phyloP scores from a whole-genome alignment of 2,329 filamentous ascomycete genomes.

The Davidsoniella neocaledoniae region DNA sequence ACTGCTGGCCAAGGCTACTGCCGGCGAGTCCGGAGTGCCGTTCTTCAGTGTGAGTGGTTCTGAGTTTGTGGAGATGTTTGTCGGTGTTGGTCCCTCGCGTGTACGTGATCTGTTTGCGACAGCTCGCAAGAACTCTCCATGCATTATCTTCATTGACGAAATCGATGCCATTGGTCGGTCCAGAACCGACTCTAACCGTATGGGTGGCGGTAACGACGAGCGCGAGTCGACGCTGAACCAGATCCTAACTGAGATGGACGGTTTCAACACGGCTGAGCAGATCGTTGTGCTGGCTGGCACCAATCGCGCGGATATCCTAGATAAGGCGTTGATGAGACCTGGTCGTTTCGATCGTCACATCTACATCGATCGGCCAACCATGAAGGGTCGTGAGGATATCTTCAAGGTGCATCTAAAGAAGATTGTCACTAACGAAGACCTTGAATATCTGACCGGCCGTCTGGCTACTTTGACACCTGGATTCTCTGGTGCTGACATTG shows the following conservation, averaged over 20 bases:
- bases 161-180: slow-evolving; percentile 95
- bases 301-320: slow-evolving; percentile 84
- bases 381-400: slow-evolving; percentile 92
- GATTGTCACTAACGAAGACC: slow-evolving; percentile 82
- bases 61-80: slow-evolving; percentile 99
- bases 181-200: slow-evolving; percentile 54
- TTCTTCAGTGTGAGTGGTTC: slow-evolving; percentile 98
- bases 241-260: slow-evolving; percentile 98
- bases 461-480: slow-evolving; percentile 86
- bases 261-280: slow-evolving; percentile 93
- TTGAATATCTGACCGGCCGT: slow-evolving; percentile 74
- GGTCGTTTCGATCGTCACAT: slow-evolving; percentile 97
- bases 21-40: slow-evolving; percentile 87
- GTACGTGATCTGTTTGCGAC: slow-evolving; percentile 90
- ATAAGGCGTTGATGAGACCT: slow-evolving; percentile 90
- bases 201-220: slow-evolving; percentile 85
- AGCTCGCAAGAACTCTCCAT: slow-evolving; percentile 87
- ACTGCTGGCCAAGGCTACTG: slow-evolving; percentile 87
- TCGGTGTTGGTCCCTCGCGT: slow-evolving; percentile 90
- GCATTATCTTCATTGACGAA: slow-evolving; percentile 99
- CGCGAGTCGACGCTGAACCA: slow-evolving; percentile 94
- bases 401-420: slow-evolving; percentile 89
- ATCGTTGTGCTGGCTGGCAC: slow-evolving; percentile 94
- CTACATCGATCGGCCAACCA: slow-evolving; percentile 82
- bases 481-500: slow-evolving; percentile 94